phyloP scores from a whole-genome alignment of 306 rosid species.

The Cucurbita moschata region DNA sequence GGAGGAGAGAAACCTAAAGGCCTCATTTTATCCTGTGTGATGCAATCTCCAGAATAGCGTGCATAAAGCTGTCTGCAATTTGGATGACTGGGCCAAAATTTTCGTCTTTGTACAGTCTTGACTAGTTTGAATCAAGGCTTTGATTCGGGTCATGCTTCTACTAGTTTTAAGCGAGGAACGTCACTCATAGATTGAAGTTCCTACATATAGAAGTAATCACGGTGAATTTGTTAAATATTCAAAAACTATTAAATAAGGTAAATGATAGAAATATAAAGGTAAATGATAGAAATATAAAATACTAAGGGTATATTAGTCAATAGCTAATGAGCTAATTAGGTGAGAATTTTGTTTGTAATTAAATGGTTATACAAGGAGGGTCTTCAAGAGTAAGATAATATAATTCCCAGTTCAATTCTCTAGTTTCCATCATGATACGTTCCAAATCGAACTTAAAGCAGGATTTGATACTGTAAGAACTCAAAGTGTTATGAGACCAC shows the following conservation, averaged over 20 bases:
- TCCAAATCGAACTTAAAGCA: no score
- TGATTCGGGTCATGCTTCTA: constrained; percentile 26
- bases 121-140: background rate
- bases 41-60: no score
- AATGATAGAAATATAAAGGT: background rate
- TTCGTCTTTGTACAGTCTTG: background rate
- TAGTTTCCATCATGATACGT: no score
- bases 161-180: constrained; percentile 68
- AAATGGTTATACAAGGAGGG: no score
- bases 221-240: background rate
- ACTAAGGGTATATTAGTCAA: no score
- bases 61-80: no score
- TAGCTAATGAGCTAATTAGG: no score
- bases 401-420: no score
- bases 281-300: background rate
- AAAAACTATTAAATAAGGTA: background rate
- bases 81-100: background rate
- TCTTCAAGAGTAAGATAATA: no score
- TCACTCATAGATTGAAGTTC: constrained; percentile 90
- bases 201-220: constrained; percentile 23
- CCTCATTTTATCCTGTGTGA: background rate
- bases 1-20: background rate
- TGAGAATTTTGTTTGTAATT: no score
- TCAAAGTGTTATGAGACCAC: no score
- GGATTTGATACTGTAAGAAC: no score